phyloP scores from a whole-genome alignment of 306 rosid genomes.

The Cucurbita ficifolia region DNA sequence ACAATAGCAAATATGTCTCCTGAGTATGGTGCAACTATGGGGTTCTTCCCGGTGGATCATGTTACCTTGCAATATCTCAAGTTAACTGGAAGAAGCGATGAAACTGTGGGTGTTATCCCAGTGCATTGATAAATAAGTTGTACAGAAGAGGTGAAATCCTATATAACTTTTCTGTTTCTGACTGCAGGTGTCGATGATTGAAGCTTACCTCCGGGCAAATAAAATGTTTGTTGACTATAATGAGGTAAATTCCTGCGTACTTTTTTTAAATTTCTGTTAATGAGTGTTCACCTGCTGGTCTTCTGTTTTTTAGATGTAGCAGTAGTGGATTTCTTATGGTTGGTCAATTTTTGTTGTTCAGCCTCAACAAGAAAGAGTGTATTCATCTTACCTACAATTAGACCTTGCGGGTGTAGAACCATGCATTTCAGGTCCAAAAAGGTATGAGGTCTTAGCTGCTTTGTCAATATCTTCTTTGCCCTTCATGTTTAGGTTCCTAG shows the following conservation, averaged over 20 bases:
- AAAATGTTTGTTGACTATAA: conserved; percentile 81
- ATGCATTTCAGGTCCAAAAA: conserved; percentile 91
- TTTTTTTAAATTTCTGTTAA: not conserved
- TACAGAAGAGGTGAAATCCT: not conserved
- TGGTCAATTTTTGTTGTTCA: conserved; percentile 19
- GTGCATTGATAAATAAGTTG: not conserved
- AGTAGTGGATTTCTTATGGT: not conserved
- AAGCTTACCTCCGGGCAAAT: conserved; percentile 88
- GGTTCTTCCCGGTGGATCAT: conserved; percentile 91
- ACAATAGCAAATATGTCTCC: conserved; percentile 99
- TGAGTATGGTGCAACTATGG: conserved; percentile 99
- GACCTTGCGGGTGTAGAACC: conserved; percentile 70
- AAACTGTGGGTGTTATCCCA: conserved; percentile 44
- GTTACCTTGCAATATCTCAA: conserved; percentile 91
- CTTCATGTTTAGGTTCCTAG: conserved; percentile 7
- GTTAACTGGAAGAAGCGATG: conserved; percentile 87
- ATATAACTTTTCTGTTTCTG: conserved; percentile 15
- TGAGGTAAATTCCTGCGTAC: conserved; percentile 34
- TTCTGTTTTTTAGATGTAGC: not conserved
- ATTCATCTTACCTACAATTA: conserved; percentile 84
- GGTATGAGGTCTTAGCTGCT: conserved; percentile 26
- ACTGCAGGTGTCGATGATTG: conserved; percentile 72
- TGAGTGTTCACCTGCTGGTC: not conserved
- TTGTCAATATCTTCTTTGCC: not conserved
- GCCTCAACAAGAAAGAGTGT: conserved; percentile 83